Evolutionary conservation across 2,329 filamentous ascomycete species (phyloP).

Genomic region (Pseudogymnoascus sp.): DNA sequence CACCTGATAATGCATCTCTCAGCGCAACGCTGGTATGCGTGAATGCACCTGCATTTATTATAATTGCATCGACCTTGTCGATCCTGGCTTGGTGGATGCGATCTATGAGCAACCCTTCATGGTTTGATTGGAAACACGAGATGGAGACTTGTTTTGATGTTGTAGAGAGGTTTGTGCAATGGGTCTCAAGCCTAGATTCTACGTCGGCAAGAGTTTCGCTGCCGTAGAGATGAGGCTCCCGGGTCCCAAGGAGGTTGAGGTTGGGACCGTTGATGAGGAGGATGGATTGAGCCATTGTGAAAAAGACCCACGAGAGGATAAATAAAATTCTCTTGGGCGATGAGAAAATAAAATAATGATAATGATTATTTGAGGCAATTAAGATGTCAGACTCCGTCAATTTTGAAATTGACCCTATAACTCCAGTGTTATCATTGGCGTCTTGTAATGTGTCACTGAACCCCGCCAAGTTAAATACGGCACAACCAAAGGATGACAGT

Average conservation of each 20-base stretch:
- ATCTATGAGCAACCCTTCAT: slow-evolving; percentile 67
- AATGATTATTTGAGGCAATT: not conserved
- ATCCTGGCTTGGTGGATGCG: slow-evolving; percentile 59
- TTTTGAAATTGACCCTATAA: not conserved
- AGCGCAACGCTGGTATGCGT: slow-evolving; percentile 71
- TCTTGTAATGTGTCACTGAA: not conserved
- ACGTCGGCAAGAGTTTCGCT: slow-evolving; percentile 58
- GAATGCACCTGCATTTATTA: slow-evolving; percentile 69
- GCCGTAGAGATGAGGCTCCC: slow-evolving; percentile 68
- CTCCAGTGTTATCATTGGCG: not conserved
- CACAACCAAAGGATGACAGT: not conserved
- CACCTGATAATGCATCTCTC: slow-evolving; percentile 62
- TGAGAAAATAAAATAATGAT: not conserved
- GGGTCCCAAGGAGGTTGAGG: slow-evolving; percentile 68
- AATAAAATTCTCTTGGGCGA: not conserved
- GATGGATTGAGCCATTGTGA: slow-evolving; percentile 38
- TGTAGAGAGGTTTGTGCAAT: not conserved
- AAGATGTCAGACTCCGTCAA: not conserved
- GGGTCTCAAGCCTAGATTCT: slow-evolving; percentile 24
- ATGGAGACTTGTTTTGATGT: slow-evolving; percentile 32
- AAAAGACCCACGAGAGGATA: not conserved
- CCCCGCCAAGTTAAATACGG: not conserved
- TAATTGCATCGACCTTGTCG: slow-evolving; percentile 49
- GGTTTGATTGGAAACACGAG: slow-evolving; percentile 63
- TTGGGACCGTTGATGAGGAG: slow-evolving; percentile 77